Evolutionary conservation across 2,329 filamentous ascomycete genomes (phyloP).

Genomic region (Aspergillus neoniger): DNA sequence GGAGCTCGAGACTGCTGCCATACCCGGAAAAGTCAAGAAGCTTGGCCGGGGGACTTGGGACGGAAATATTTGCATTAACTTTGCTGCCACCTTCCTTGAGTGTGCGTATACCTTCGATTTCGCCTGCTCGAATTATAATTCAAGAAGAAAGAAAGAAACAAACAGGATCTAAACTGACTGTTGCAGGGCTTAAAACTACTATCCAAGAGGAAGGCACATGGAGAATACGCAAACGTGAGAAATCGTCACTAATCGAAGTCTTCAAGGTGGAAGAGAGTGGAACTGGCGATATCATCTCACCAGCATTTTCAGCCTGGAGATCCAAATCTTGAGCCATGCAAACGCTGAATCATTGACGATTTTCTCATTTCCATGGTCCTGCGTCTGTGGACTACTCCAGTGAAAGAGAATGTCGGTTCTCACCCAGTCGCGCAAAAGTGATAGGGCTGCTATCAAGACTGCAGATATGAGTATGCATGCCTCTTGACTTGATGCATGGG

Average conservation of each 20-base stretch:
- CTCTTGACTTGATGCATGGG: neutral
- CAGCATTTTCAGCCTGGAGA: slow-evolving; percentile 75
- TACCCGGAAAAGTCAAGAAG: slow-evolving; percentile 74
- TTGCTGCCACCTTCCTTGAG: slow-evolving; percentile 73
- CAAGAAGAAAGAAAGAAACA: neutral
- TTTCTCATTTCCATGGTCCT: neutral
- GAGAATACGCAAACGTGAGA: slow-evolving; percentile 70
- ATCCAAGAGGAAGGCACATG: slow-evolving; percentile 72
- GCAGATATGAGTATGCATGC: neutral
- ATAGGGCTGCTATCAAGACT: neutral
- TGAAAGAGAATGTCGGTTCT: neutral
- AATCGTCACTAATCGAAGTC: slow-evolving; percentile 68
- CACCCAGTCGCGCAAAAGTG: neutral
- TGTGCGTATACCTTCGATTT: slow-evolving; percentile 55
- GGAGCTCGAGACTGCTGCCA: slow-evolving; percentile 75
- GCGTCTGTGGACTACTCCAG: neutral
- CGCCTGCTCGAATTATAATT: neutral
- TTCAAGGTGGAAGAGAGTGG: slow-evolving; percentile 72
- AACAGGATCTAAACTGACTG: neutral
- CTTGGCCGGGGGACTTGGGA: slow-evolving; percentile 74
- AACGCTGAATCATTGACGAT: neutral
- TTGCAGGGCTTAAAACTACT: slow-evolving; percentile 62
- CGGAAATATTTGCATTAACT: slow-evolving; percentile 91
- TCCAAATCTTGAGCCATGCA: slow-evolving; percentile 13
- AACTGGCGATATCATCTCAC: slow-evolving; percentile 73